phyloP scores from a whole-genome alignment of 257 asterid species.

The Cinchona pubescens region DNA sequence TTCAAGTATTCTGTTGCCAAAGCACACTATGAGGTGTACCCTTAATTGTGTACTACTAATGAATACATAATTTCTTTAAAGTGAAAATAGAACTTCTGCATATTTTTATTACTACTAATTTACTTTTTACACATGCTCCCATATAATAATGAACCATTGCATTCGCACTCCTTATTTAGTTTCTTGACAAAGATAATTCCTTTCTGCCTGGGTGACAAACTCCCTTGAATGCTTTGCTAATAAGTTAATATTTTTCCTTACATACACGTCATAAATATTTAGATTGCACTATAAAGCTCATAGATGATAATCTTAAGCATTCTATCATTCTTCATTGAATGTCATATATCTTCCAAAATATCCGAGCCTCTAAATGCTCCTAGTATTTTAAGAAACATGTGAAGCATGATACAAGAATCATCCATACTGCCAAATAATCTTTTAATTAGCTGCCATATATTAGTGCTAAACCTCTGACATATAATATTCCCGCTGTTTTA shows the following conservation, averaged over 20 bases:
- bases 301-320: neutral
- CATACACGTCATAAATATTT: neutral
- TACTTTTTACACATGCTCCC: neutral
- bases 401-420: neutral
- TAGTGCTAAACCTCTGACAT: neutral
- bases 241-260: neutral
- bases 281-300: neutral
- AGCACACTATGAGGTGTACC: neutral
- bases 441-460: neutral
- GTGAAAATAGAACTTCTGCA: neutral
- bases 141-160: neutral
- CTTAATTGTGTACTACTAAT: neutral
- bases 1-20: neutral
- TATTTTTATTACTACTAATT: neutral
- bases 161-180: neutral
- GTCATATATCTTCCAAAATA: neutral
- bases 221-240: neutral
- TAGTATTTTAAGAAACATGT: neutral
- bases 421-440: neutral
- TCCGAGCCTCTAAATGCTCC: neutral
- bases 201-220: neutral
- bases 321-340: neutral
- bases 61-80: neutral
- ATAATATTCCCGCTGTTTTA: too few relatives aligned
- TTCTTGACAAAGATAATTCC: neutral